phyloP scores from a whole-genome alignment of 306 rosid genomes.

The Dryas alaskensis region DNA sequence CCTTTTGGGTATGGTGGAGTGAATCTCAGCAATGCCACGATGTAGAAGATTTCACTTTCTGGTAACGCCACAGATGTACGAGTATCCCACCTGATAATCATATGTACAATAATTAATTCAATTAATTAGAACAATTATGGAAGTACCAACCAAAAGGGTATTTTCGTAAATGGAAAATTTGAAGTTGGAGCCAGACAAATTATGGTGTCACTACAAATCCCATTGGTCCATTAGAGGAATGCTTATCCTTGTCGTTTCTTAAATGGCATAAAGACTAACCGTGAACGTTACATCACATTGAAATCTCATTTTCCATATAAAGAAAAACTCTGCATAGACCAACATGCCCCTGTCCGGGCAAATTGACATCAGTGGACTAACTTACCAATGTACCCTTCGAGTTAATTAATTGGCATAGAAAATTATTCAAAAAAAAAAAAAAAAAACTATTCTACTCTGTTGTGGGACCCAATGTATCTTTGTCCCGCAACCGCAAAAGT shows the following conservation, averaged over 20 bases:
- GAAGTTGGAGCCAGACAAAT: slow-evolving; percentile 39
- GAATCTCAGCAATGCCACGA: slow-evolving; percentile 75
- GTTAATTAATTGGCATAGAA: not conserved
- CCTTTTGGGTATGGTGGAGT: slow-evolving; percentile 54
- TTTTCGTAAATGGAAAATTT: slow-evolving; percentile 4
- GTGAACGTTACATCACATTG: slow-evolving; percentile 9
- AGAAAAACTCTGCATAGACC: slow-evolving; percentile 3
- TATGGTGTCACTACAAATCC: slow-evolving; percentile 43
- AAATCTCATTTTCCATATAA: slow-evolving; percentile 21
- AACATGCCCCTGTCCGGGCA: slow-evolving; percentile 18
- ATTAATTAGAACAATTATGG: not conserved
- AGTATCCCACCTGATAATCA: slow-evolving; percentile 68
- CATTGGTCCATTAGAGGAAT: slow-evolving; percentile 36
- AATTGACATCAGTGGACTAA: not conserved
- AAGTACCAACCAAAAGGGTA: slow-evolving; percentile 5
- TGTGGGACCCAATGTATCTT: slow-evolving; percentile 27
- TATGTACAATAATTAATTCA: not conserved
- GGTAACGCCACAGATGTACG: slow-evolving; percentile 78
- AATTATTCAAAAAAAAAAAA: not conserved
- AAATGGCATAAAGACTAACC: slow-evolving; percentile 42
- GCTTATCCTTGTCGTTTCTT: slow-evolving; percentile 54
- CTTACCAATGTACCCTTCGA: slow-evolving; percentile 11
- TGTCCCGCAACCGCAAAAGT: slow-evolving; percentile 33
- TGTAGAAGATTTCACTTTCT: slow-evolving; percentile 77
- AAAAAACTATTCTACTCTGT: not conserved